Conservation (phyloP, 1,139 yeast genomes). For the Suhomyces anneliseae region DNA sequence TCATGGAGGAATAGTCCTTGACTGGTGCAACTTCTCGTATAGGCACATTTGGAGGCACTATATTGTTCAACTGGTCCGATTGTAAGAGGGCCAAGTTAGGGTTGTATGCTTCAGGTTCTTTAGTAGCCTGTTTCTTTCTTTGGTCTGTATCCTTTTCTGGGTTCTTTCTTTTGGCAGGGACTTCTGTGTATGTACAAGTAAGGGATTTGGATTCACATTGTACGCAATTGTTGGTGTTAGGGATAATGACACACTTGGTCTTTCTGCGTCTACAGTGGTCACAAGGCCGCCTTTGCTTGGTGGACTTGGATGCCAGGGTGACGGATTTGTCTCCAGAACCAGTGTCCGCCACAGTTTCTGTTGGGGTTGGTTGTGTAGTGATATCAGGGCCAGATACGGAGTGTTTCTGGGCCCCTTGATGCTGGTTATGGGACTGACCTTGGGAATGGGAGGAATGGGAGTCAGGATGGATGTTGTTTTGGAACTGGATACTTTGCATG, state of each 20-base stretch:
- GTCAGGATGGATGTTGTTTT: constrained; percentile 28
- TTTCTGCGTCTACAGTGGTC: constrained; percentile 69
- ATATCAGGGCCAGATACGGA: too few relatives aligned
- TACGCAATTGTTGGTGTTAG: constrained; percentile 58
- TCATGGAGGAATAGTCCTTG: constrained; percentile 55
- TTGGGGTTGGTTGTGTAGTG: neutral
- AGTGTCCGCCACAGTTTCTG: constrained; percentile 2
- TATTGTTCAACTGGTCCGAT: constrained; percentile 9
- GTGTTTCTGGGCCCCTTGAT: neutral
- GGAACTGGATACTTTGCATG: constrained; percentile 37
- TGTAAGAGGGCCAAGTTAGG: constrained; percentile 9
- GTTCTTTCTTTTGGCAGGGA: constrained; percentile 34
- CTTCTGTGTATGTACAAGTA: constrained; percentile 55
- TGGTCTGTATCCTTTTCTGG: constrained; percentile 21
- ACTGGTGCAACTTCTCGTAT: constrained; percentile 55
- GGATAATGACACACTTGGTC: constrained; percentile 62
- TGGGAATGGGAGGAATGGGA: neutral
- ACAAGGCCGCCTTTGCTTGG: constrained; percentile 52
- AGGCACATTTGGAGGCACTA: constrained; percentile 52
- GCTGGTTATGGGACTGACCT: neutral
- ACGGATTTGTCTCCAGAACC: constrained; percentile 1
- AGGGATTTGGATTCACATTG: constrained; percentile 69
- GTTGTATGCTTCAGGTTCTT: constrained; percentile 3
- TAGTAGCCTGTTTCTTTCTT: constrained; percentile 16
- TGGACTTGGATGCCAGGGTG: constrained; percentile 11